Evolutionary conservation across 1,139 yeast genomes (phyloP), one percentile per base, ranked within the genome.

Genomic region (Tardiomyces digboiensis): DNA sequence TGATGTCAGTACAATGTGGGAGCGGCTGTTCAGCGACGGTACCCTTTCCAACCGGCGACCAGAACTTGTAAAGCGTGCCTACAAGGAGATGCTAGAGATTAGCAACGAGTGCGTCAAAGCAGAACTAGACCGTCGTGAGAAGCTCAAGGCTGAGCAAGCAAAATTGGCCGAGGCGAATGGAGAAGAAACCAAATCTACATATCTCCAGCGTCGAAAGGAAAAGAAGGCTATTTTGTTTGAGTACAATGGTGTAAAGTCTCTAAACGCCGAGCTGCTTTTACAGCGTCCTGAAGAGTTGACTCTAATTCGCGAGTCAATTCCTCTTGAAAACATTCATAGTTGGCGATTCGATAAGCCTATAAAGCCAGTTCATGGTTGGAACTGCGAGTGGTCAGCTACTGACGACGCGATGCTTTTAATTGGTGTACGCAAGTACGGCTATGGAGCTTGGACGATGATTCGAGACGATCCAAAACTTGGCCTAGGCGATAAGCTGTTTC

Each of bases 401-500:
- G 96, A 93, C 59, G 99, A 93, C 62, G 83, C 88, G 39, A 83
- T 81, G 79, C 70, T 93, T 44, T 64, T 93, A 50, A 78, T 84
- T 38, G 99, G 99, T 51, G 84, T 91, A 26, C 76, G 78, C 59
- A 88, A 87, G 62, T 87, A 89, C 64, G 99, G 99, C 0, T 91
- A 87, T 59, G 98, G 98, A 19, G 82, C 95, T 0, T 93, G 98
- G 98, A 64, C 76, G 7, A 89, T 85, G 60, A 89, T 93, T 40
- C 72, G 98, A 59, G 98, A 91, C 65, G 98, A 93, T 65, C 97
- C 98, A 1, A 75, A 86, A 46, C 72, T 93, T 48, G 93, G 91
- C 13, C 71, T 93, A 52, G 86, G 88, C 50, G 87, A 87, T 55
- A 89, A 86, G 66, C 66, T 89, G 51, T 89, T 78, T 58, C 70